A percentile compares a stretch with the other conserved stretches of the same genome.
Evolutionary conservation across 1,284 basidiomycete species (phyloP).

Genomic region (Fomes fomentarius): DNA sequence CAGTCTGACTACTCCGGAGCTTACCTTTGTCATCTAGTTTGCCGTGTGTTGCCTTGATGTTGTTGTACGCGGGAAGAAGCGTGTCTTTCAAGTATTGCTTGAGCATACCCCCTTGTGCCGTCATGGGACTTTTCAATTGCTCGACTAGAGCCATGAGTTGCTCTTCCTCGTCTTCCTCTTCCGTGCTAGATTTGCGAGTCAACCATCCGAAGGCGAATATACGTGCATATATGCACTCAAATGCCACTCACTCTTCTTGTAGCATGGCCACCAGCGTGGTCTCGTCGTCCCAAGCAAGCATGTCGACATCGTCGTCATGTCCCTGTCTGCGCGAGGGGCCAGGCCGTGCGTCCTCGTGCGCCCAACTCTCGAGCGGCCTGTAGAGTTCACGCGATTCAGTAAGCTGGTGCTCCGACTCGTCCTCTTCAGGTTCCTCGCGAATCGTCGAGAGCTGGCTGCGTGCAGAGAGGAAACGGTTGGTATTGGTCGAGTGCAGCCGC

Average conservation of each 20-base stretch:
- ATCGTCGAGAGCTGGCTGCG: constrained; percentile 24
- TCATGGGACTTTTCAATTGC: constrained; percentile 51
- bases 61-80: constrained; percentile 54
- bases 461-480: constrained; percentile 25
- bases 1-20: background rate
- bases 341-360: constrained; percentile 14
- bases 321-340: constrained; percentile 18
- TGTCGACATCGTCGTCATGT: constrained; percentile 32
- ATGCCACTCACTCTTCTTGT: constrained; percentile 43
- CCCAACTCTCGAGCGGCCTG: constrained; percentile 22
- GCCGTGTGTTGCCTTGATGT: constrained; percentile 47
- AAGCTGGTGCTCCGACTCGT: constrained; percentile 10
- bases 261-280: constrained; percentile 55
- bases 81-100: constrained; percentile 54
- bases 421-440: constrained; percentile 25
- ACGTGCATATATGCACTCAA: background rate
- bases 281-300: constrained; percentile 60
- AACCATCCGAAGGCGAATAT: background rate
- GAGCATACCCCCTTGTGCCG: constrained; percentile 42
- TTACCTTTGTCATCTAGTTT: constrained; percentile 43
- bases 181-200: constrained; percentile 14
- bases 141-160: constrained; percentile 47
- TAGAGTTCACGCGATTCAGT: constrained; percentile 17
- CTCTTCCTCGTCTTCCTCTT: constrained; percentile 34
- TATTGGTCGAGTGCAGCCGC: constrained; percentile 24